Conservation (phyloP, 345 rosid species). For the Aquilaria yunnanensis region DNA sequence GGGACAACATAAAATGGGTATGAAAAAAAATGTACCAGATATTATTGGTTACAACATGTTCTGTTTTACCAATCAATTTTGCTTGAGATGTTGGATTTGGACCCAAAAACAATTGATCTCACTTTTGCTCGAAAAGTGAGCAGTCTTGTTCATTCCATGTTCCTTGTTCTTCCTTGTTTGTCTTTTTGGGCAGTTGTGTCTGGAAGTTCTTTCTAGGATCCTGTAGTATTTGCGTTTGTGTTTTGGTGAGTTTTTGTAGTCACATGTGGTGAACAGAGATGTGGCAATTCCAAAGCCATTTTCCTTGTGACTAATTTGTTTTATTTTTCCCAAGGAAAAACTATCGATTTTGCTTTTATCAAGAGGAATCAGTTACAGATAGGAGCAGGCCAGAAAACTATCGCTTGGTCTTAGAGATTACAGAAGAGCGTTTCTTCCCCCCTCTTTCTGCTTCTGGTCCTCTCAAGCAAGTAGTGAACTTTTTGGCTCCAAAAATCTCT, state of each 20-base stretch:
- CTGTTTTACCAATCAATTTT: slow-evolving; percentile 9
- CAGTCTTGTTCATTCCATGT: too few species aligned
- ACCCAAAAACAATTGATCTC: not conserved
- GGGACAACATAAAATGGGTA: slow-evolving; percentile 34
- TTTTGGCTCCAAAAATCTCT: slow-evolving; percentile 1
- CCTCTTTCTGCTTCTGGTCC: not conserved
- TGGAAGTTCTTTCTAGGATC: not conserved
- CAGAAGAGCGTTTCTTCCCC: not conserved
- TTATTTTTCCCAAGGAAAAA: slow-evolving; percentile 14
- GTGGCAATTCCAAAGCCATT: slow-evolving; percentile 21
- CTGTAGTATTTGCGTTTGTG: not conserved
- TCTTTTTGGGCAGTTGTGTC: not conserved
- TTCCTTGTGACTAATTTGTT: slow-evolving; percentile 13
- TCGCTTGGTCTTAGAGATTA: slow-evolving; percentile 9
- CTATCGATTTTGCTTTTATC: slow-evolving; percentile 8
- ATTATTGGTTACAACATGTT: slow-evolving; percentile 6
- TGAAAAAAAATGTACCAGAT: slow-evolving; percentile 13
- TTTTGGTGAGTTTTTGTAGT: slow-evolving; percentile 11
- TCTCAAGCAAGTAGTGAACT: not conserved
- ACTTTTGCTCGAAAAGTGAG: not conserved
- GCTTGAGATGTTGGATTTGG: not conserved
- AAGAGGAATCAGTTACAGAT: slow-evolving; percentile 19
- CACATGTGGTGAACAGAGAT: slow-evolving; percentile 21
- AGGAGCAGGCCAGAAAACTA: slow-evolving; percentile 4
- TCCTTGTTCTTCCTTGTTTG: not conserved